phyloP scores from a whole-genome alignment of 257 asterid species.

The Eucommia ulmoides region DNA sequence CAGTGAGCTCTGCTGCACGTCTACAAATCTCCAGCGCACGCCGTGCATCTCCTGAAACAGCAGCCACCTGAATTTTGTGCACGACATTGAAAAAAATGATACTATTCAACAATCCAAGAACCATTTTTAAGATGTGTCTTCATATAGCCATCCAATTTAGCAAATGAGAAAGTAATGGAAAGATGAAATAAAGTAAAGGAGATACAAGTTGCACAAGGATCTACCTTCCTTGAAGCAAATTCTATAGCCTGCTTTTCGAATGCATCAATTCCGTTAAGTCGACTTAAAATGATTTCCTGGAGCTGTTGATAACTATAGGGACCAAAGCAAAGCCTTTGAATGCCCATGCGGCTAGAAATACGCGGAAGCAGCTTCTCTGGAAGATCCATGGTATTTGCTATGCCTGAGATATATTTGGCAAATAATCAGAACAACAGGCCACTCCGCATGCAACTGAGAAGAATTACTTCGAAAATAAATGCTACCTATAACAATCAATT shows the following conservation, averaged over 20 bases:
- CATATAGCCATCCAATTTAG: background rate
- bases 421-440: too few species aligned
- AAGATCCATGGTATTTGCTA: conserved; percentile 99
- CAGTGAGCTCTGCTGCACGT: conserved; percentile 94
- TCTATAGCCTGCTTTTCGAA: conserved; percentile 85
- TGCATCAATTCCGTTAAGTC: conserved; percentile 70
- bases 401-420: too few species aligned
- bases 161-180: conserved; percentile 7
- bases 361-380: conserved; percentile 97
- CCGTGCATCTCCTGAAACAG: conserved; percentile 98
- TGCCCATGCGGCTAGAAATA: conserved; percentile 98
- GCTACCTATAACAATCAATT: conserved; percentile 78
- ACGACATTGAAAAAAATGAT: conserved; percentile 6
- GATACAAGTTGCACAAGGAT: conserved; percentile 8
- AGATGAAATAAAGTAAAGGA: conserved; percentile 2
- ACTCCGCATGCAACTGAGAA: too few species aligned
- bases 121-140: background rate
- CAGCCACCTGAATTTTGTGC: conserved; percentile 65
- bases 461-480: conserved; percentile 8
- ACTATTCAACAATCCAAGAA: too few species aligned
- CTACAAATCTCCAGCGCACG: conserved; percentile 96
- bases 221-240: conserved; percentile 93
- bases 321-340: conserved; percentile 96
- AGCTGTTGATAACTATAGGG: conserved; percentile 92
- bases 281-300: conserved; percentile 81